These are phyloP conservation scores for Rhizopogon sp. DNA, from an alignment of 768 basidiomycete species.

Conservation along the genomic window DNA sequence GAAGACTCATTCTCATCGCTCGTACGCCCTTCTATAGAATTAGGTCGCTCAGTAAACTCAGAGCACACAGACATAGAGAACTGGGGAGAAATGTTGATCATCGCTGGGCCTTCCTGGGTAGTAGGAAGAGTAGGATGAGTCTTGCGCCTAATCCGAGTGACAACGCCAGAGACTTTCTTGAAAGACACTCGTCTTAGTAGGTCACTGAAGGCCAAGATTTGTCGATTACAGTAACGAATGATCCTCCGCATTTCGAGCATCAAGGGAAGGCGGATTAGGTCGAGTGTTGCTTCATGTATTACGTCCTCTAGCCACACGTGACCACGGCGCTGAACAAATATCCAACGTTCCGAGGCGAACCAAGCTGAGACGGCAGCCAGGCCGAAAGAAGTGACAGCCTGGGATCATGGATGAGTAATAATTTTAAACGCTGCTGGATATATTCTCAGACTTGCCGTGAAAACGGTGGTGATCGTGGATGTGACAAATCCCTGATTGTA, in stretches of 20 bases:
- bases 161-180: background rate
- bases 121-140: background rate
- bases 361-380: conserved; percentile 48
- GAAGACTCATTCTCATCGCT: conserved; percentile 22
- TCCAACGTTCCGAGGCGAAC: conserved; percentile 49
- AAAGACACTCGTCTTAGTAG: conserved; percentile 17
- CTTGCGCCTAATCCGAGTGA: background rate
- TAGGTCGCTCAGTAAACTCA: conserved; percentile 19
- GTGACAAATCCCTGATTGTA: conserved; percentile 49
- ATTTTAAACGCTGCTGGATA: background rate
- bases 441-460: conserved; percentile 39
- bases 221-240: conserved; percentile 18
- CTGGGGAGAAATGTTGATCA: background rate
- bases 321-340: conserved; percentile 43
- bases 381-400: conserved; percentile 37
- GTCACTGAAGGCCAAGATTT: conserved; percentile 14
- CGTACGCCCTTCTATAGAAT: conserved; percentile 18
- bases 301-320: conserved; percentile 49
- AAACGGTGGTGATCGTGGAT: conserved; percentile 68
- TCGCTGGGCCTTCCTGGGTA: background rate
- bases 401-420: conserved; percentile 7
- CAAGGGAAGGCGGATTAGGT: conserved; percentile 19
- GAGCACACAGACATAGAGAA: conserved; percentile 22
- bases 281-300: conserved; percentile 24
- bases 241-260: conserved; percentile 9